Evolutionary conservation across 331 rosid genomes (phyloP).

Genomic region (Malus hybrid): DNA sequence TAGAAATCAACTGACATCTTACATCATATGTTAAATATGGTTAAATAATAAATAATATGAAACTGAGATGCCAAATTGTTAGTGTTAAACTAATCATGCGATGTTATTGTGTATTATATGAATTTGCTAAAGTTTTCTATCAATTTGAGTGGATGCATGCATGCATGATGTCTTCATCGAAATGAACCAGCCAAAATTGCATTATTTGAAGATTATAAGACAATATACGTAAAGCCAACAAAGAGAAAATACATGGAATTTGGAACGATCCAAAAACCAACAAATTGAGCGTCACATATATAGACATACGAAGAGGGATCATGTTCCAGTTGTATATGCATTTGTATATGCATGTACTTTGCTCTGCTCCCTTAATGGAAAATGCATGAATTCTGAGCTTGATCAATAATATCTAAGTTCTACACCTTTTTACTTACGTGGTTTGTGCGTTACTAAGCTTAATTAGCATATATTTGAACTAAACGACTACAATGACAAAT

Average conservation of each 20-base stretch:
- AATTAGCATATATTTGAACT: neutral
- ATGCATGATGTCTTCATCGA: neutral
- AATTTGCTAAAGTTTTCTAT: neutral
- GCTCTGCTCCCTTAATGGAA: neutral
- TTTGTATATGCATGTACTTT: conserved; percentile 5
- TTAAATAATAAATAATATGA: no score
- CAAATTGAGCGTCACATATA: neutral
- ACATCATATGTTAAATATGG: no score
- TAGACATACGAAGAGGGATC: neutral
- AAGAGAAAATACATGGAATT: conserved; percentile 30
- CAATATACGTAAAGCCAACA: neutral
- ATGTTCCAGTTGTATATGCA: neutral
- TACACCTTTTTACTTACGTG: neutral
- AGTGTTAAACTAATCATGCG: no score
- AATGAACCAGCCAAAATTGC: neutral
- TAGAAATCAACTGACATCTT: no score
- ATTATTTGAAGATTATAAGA: neutral
- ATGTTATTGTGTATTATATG: neutral
- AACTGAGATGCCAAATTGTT: no score
- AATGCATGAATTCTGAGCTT: neutral
- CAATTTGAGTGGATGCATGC: neutral
- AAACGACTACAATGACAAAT: neutral
- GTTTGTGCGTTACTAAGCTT: neutral
- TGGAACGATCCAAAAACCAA: conserved; percentile 16
- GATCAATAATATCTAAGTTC: neutral